phyloP scores from a whole-genome alignment of 2,329 filamentous ascomycete species.

The Beauveria sp. region DNA sequence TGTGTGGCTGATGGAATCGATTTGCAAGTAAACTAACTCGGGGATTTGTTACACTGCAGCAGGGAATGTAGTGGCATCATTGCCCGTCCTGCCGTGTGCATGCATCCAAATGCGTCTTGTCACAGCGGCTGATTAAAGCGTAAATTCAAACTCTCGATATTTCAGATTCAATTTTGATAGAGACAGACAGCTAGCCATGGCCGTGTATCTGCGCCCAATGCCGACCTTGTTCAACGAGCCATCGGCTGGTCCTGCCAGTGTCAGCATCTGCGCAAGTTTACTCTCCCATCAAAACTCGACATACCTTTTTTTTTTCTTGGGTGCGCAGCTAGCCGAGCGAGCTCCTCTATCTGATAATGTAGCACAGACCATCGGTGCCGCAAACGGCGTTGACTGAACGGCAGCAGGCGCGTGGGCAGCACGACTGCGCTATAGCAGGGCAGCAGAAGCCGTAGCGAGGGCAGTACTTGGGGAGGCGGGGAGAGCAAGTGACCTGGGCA shows the following conservation, averaged over 20 bases:
- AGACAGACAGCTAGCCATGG: background rate
- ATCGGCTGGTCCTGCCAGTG: background rate
- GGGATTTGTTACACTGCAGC: background rate
- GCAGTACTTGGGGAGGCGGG: slow-evolving; percentile 6
- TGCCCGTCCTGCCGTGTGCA: background rate
- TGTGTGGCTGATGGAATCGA: slow-evolving; percentile 22
- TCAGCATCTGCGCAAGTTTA: background rate
- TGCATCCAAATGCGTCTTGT: background rate
- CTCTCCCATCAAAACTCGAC: background rate
- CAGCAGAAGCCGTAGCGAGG: slow-evolving; percentile 8
- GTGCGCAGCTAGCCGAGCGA: background rate
- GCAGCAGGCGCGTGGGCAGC: slow-evolving; percentile 13
- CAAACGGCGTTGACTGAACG: background rate
- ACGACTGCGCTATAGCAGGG: background rate
- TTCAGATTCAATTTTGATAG: background rate
- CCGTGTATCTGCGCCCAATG: background rate
- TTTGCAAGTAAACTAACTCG: background rate
- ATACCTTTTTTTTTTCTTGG: background rate
- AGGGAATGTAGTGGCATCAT: background rate
- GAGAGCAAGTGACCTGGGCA: background rate
- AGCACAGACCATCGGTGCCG: slow-evolving; percentile 8
- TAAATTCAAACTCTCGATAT: too few relatives aligned
- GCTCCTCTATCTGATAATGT: background rate
- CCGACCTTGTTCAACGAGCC: background rate
- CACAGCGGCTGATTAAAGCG: background rate